Evolutionary conservation across 2,329 filamentous ascomycete genomes (phyloP), one percentile per base, ranked within the genome.

Genomic region (Penicillium sclerotiorum): DNA sequence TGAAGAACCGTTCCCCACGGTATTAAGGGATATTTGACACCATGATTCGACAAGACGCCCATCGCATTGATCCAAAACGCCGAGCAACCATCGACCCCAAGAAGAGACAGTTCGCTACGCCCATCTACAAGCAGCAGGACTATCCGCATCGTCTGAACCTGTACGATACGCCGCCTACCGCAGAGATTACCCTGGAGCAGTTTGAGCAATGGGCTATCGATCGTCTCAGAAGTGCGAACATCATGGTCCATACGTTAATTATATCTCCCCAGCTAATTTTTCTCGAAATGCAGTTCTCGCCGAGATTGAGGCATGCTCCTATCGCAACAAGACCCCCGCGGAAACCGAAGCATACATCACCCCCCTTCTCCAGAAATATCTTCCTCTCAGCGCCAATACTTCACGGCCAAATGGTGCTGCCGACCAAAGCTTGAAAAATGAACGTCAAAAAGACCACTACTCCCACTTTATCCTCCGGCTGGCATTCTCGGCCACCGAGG

Each of bases 171-270:
- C 89, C 94, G 38, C 94, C 94, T 0, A 96, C 91, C 0, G 88
- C 89, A 40, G 94, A 99, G 67, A 94, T 99, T 61, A 95, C 90
- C 0, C 84, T 99, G 35, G 94, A 99, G 68, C 87, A 99, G 68
- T 99, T 99, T 65, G 94, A 99, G 70, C 91, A 96, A 81, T 99
- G 94, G 94, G 94, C 92, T 9, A 97, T 99, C 65, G 89, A 95
- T 64, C 81, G 94, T 49, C 72, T 99, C 58, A 87, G 90, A 74
- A 83, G 90, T 90, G n/a, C n/a, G n/a, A 76, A 47, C 22, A 33
- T 15, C 13, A 7, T 2, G 9, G 3, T 32, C 13, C 2, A 3
- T 12, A 15, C 21, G 9, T 12, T 13, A 2, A 5, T 9, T 23
- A 8, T 3, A 23, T 4, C 25, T 13, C 11, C 1, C 11, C 20